These are phyloP conservation scores for Fragaria iinumae DNA, from an alignment of 306 rosid genomes.

Conservation along the genomic window DNA sequence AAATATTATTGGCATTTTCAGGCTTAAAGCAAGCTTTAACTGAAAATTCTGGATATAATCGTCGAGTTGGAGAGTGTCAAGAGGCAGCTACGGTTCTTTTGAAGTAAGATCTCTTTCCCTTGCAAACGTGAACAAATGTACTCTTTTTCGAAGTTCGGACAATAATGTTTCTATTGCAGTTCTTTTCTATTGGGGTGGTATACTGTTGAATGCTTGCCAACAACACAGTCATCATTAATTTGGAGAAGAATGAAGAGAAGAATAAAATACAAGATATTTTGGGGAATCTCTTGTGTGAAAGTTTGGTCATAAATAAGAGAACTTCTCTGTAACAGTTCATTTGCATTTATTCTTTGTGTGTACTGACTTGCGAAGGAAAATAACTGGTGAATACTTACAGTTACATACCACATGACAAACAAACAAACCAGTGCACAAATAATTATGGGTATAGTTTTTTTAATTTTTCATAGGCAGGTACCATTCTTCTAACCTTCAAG, in stretches of 20 bases:
- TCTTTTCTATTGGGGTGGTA: not conserved
- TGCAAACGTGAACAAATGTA: not conserved
- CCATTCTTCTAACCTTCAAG: not conserved
- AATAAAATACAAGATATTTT: not conserved
- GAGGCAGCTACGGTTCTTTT: slow-evolving; percentile 81
- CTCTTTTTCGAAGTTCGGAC: slow-evolving; percentile 1
- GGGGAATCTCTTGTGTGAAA: not conserved
- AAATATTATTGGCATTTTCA: slow-evolving; percentile 83
- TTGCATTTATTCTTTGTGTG: not conserved
- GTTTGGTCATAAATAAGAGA: not conserved
- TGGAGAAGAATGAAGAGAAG: not conserved
- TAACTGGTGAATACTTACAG: not conserved
- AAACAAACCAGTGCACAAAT: not conserved
- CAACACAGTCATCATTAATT: not conserved
- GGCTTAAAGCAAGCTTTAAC: slow-evolving; percentile 89
- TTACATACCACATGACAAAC: not conserved
- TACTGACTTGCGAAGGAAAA: not conserved
- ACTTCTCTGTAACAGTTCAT: not conserved
- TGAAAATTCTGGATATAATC: slow-evolving; percentile 76
- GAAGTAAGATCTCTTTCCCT: slow-evolving; percentile 42
- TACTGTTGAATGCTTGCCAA: not conserved
- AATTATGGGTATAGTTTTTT: not conserved
- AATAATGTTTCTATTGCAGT: not conserved
- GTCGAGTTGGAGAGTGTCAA: slow-evolving; percentile 83
- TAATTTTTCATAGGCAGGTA: not conserved